A percentile compares a stretch with the other conserved stretches of the same genome.
These are phyloP conservation scores for Tylopilus cervinicoccineus DNA, from an alignment of 768 basidiomycete species.

Conservation along the genomic window DNA sequence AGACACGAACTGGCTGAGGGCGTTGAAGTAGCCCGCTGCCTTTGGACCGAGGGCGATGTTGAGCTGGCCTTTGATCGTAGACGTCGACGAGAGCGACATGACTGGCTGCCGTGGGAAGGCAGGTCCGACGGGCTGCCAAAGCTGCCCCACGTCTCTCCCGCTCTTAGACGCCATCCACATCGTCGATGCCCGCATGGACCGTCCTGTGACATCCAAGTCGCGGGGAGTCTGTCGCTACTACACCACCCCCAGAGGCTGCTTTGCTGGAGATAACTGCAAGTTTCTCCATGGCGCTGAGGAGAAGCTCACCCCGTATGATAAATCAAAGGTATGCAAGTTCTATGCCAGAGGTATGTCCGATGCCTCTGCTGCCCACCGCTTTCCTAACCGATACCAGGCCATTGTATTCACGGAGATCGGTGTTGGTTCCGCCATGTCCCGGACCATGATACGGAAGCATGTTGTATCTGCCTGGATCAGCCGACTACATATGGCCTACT, in stretches of 20 bases:
- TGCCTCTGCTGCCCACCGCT: background rate
- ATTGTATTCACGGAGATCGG: constrained; percentile 60
- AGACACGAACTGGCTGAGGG: constrained; percentile 63
- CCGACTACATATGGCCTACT: constrained; percentile 68
- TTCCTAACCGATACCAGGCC: constrained; percentile 41
- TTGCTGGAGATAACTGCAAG: constrained; percentile 65
- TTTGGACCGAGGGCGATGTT: constrained; percentile 57
- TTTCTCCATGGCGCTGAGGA: constrained; percentile 62
- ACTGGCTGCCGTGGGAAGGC: constrained; percentile 14
- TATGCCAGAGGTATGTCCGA: constrained; percentile 50
- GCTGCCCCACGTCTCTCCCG: background rate
- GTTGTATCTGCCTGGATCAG: constrained; percentile 74
- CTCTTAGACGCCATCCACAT: constrained; percentile 3
- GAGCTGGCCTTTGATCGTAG: constrained; percentile 68
- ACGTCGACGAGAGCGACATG: constrained; percentile 77
- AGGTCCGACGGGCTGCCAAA: too few species aligned
- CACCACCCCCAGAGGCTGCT: constrained; percentile 61
- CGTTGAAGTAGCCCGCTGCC: constrained; percentile 55
- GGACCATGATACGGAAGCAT: constrained; percentile 40
- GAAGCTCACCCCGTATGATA: constrained; percentile 63
- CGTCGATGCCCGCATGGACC: constrained; percentile 35
- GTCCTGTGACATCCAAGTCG: constrained; percentile 66
- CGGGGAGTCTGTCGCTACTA: constrained; percentile 73
- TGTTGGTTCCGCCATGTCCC: constrained; percentile 73
- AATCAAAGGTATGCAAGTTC: constrained; percentile 64